phyloP scores from a whole-genome alignment of 2,329 filamentous ascomycete species.

The Fusarium verrucosum region DNA sequence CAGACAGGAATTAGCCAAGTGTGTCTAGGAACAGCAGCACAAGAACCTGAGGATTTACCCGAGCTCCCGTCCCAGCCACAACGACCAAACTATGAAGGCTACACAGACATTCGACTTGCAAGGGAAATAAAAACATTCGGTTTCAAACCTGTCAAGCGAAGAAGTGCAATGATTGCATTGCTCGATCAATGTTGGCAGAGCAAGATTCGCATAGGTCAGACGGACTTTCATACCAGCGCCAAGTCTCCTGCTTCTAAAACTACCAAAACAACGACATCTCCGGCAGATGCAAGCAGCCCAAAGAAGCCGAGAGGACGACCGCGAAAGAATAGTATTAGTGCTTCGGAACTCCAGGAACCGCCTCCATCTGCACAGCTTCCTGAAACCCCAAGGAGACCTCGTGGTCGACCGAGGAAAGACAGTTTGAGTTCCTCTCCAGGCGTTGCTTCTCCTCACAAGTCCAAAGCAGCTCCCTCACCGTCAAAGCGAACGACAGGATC shows the following conservation, averaged over 20 bases:
- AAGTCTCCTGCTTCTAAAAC: conserved; percentile 25
- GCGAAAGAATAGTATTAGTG: conserved; percentile 44
- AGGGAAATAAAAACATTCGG: conserved; percentile 71
- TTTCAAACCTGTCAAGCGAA: conserved; percentile 76
- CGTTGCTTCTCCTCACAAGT: conserved; percentile 9
- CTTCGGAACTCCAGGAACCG: conserved; percentile 46
- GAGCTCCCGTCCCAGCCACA: conserved; percentile 9
- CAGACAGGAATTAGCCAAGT: background rate
- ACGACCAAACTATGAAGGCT: conserved; percentile 67
- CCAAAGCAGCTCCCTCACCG: conserved; percentile 3
- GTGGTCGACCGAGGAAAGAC: conserved; percentile 56
- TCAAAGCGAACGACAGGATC: conserved; percentile 26
- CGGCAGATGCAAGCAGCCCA: conserved; percentile 4
- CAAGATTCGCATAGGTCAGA: conserved; percentile 52
- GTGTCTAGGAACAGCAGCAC: background rate
- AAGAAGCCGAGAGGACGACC: conserved; percentile 49
- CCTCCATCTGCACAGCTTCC: conserved; percentile 49
- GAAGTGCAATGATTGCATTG: conserved; percentile 74
- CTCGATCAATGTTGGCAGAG: conserved; percentile 77
- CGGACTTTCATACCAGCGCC: conserved; percentile 30
- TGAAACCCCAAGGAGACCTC: conserved; percentile 49
- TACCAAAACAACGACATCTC: conserved; percentile 19
- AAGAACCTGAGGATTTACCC: background rate
- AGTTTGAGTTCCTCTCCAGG: conserved; percentile 9
- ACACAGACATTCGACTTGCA: conserved; percentile 70